Evolutionary conservation across 805 yeast genomes (phyloP).

Genomic region (Scheffersomyces coipomensis): DNA sequence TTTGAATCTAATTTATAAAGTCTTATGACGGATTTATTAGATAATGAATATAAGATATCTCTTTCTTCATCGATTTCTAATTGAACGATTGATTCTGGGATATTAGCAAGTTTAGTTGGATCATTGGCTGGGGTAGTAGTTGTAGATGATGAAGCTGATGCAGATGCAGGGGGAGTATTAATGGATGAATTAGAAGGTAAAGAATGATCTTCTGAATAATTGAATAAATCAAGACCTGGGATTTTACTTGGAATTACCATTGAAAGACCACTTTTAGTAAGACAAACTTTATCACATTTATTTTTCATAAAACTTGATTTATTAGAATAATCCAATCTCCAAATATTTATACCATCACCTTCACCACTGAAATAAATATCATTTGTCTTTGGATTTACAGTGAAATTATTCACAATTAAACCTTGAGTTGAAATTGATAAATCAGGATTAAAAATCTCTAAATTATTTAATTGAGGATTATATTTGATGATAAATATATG

Average conservation of each 20-base stretch:
- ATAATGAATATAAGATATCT: conserved; percentile 73
- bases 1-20: conserved; percentile 62
- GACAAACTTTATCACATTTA: conserved; percentile 78
- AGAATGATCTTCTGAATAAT: conserved; percentile 12
- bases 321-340: conserved; percentile 84
- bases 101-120: conserved; percentile 10
- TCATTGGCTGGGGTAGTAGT: conserved; percentile 1
- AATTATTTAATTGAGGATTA: conserved; percentile 37
- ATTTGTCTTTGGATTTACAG: conserved; percentile 59
- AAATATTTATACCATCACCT: conserved; percentile 72
- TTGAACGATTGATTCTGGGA: conserved; percentile 61
- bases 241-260: conserved; percentile 36
- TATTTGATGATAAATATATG: conserved; percentile 73
- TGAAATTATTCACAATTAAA: conserved; percentile 62
- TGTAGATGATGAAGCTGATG: background rate
- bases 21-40: conserved; percentile 78
- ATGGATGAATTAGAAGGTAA: conserved; percentile 6
- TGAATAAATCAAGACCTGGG: conserved; percentile 32
- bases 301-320: conserved; percentile 85
- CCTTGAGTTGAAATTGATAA: conserved; percentile 81
- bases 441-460: conserved; percentile 79
- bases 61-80: conserved; percentile 75
- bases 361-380: conserved; percentile 85
- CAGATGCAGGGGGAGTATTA: background rate
- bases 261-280: conserved; percentile 61